Percentiles rank a stretch among this genome's conserved stretches.
phyloP scores from a whole-genome alignment of 768 basidiomycete species.

The Suillus subaureus region DNA sequence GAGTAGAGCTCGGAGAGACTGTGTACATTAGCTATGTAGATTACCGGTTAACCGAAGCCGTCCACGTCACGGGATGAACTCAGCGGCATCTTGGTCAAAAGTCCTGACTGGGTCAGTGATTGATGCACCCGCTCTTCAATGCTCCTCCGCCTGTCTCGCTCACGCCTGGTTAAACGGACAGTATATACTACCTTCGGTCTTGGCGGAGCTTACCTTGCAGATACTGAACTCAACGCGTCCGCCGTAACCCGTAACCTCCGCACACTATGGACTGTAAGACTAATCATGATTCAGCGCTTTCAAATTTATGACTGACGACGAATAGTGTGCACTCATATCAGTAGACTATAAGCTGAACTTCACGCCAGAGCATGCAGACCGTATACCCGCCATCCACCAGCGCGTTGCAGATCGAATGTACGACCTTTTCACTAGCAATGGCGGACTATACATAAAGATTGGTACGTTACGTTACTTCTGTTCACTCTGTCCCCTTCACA shows the following conservation, averaged over 20 bases:
- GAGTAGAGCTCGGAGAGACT: background rate
- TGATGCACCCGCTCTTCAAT: conserved; percentile 5
- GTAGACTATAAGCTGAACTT: conserved; percentile 91
- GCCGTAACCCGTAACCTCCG: conserved; percentile 49
- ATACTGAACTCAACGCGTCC: conserved; percentile 50
- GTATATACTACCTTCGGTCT: conserved; percentile 29
- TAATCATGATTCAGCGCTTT: conserved; percentile 5
- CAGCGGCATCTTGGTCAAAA: background rate
- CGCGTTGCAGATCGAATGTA: conserved; percentile 81
- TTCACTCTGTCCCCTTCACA: conserved; percentile 15
- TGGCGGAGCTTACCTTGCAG: conserved; percentile 38
- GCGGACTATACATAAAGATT: conserved; percentile 85
- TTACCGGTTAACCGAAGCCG: background rate
- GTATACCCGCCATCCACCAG: conserved; percentile 81
- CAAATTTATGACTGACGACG: conserved; percentile 6
- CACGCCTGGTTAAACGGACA: conserved; percentile 19
- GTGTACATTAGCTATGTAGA: background rate
- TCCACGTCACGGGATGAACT: conserved; percentile 5
- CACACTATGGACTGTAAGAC: conserved; percentile 49
- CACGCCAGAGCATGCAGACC: conserved; percentile 64
- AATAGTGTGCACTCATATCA: conserved; percentile 68
- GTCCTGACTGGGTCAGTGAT: too few species aligned
- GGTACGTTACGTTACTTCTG: conserved; percentile 42
- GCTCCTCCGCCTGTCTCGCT: conserved; percentile 1
- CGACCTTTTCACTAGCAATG: conserved; percentile 77